These are phyloP conservation scores for Eimeria sp. DNA, from an alignment of 169 alveolate genomes.

Conservation along the genomic window DNA sequence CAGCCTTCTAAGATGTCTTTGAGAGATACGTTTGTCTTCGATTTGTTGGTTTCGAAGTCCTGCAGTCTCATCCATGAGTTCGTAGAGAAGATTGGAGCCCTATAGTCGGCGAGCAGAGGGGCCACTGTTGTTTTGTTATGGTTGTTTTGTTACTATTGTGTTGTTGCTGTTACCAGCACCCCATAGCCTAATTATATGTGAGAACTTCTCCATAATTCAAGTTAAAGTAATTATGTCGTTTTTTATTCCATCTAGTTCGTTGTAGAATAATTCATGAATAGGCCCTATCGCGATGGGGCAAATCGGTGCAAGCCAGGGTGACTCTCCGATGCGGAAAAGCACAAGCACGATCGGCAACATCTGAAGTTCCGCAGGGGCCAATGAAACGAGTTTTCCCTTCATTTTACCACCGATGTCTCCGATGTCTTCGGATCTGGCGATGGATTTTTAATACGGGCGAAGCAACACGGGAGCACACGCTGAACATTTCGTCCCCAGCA, in stretches of 20 bases:
- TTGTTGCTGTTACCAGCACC: too few relatives aligned
- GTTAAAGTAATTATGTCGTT: neutral
- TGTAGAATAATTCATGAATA: neutral
- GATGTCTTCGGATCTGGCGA: neutral
- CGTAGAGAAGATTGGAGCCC: neutral
- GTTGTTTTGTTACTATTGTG: neutral
- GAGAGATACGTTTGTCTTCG: neutral
- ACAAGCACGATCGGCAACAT: neutral
- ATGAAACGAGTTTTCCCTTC: neutral
- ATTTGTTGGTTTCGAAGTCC: neutral
- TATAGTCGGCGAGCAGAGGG: neutral
- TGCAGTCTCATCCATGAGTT: neutral
- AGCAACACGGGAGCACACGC: neutral
- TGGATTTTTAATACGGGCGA: neutral
- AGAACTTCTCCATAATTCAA: neutral
- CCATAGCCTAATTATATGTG: neutral
- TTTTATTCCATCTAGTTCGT: neutral
- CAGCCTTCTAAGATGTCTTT: neutral
- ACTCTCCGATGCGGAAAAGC: neutral
- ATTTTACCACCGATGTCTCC: neutral
- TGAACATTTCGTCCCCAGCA: neutral
- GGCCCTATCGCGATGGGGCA: neutral
- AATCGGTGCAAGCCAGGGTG: neutral
- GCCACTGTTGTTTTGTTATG: neutral
- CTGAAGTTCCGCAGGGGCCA: neutral